Conservation (phyloP, 306 rosid species). For the Prosopis cineraria region DNA sequence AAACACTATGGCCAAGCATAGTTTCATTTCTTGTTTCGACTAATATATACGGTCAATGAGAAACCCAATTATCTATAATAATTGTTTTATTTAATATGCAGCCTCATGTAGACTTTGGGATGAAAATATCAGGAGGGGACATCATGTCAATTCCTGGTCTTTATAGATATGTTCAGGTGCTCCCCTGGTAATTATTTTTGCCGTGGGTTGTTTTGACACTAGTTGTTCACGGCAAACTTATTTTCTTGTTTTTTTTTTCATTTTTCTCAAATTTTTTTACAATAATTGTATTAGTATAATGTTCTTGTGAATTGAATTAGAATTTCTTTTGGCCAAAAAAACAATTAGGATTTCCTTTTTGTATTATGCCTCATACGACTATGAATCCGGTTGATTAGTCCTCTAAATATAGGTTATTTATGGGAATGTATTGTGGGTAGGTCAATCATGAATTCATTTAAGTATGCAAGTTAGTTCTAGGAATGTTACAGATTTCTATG, state of each 20-base stretch:
- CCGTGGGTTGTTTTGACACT: slow-evolving; percentile 17
- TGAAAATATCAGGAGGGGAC: slow-evolving; percentile 86
- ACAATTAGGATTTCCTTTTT: background rate
- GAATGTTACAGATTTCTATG: slow-evolving; percentile 2
- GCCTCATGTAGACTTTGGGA: slow-evolving; percentile 92
- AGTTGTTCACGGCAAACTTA: background rate
- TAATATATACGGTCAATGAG: slow-evolving; percentile 12
- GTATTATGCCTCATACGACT: slow-evolving; percentile 9
- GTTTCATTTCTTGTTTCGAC: slow-evolving; percentile 16
- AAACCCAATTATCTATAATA: slow-evolving; percentile 19
- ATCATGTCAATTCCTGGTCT: slow-evolving; percentile 90
- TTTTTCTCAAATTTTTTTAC: background rate
- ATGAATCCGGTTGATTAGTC: background rate
- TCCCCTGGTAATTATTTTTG: slow-evolving; percentile 40
- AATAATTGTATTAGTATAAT: background rate
- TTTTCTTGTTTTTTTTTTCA: background rate
- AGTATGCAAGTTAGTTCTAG: slow-evolving; percentile 13
- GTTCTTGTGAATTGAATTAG: slow-evolving; percentile 7
- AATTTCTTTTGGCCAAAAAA: background rate
- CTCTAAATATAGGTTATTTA: background rate
- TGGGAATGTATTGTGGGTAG: background rate
- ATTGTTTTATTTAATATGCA: slow-evolving; percentile 37
- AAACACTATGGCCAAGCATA: slow-evolving; percentile 5
- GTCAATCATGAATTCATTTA: background rate
- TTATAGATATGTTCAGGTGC: slow-evolving; percentile 85